A percentile compares a stretch with the other conserved stretches of the same genome.
Conservation (phyloP, 2,329 filamentous ascomycete genomes). For the Pseudovirgaria hyperparasitica region DNA sequence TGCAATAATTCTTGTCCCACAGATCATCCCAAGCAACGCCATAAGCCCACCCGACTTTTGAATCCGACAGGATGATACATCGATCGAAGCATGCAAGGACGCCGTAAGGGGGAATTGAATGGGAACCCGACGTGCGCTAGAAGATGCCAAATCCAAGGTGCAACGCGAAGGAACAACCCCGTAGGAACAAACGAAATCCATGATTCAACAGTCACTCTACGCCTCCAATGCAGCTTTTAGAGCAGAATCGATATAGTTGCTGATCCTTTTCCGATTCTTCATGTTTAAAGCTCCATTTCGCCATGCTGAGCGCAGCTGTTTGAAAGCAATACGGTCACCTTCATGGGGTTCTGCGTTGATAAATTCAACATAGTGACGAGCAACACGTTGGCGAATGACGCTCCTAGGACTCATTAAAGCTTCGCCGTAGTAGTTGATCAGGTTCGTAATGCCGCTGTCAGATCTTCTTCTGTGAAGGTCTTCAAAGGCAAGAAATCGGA, state of each 20-base stretch:
- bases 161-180: no score
- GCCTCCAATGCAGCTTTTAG: constrained; percentile 40
- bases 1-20: no score
- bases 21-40: no score
- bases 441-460: constrained; percentile 45
- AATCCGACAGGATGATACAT: no score
- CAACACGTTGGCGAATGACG: constrained; percentile 39
- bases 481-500: constrained; percentile 52
- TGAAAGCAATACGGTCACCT: constrained; percentile 33
- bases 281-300: constrained; percentile 40
- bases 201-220: no score
- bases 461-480: constrained; percentile 43
- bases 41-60: no score
- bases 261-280: constrained; percentile 44
- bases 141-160: no score
- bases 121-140: no score
- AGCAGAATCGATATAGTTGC: constrained; percentile 37
- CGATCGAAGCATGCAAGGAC: no score
- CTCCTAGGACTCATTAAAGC: constrained; percentile 37
- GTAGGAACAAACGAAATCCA: no score
- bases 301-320: constrained; percentile 39
- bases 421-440: constrained; percentile 54
- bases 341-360: constrained; percentile 34
- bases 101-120: no score
- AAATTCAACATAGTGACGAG: constrained; percentile 42